These are phyloP conservation scores for Nicotiana tomentosiformis DNA, from an alignment of 257 asterid species.

Conservation along the genomic window DNA sequence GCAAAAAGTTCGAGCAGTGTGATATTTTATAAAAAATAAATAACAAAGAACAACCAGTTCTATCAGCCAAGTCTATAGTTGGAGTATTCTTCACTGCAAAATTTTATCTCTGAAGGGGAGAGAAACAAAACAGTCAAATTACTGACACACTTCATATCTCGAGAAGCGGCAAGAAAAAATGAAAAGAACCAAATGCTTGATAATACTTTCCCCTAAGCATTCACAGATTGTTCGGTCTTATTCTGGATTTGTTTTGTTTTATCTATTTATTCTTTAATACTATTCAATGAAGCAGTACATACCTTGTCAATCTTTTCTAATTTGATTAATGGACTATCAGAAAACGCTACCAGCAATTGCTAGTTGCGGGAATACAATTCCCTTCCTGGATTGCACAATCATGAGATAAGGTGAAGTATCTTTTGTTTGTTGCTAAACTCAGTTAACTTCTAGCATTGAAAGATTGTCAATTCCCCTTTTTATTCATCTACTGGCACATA, in stretches of 20 bases:
- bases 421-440: background rate
- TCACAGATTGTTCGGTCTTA: background rate
- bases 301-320: constrained; percentile 59
- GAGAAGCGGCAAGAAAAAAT: background rate
- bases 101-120: background rate
- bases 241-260: background rate
- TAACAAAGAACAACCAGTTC: background rate
- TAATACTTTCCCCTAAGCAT: background rate
- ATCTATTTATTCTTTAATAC: background rate
- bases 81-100: background rate
- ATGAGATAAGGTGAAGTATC: background rate
- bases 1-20: background rate
- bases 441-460: background rate
- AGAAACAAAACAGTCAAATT: background rate
- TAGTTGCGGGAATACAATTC: constrained; percentile 73
- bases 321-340: constrained; percentile 59
- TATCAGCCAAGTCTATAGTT: background rate
- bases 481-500: background rate
- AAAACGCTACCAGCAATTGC: constrained; percentile 77
- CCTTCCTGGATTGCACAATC: constrained; percentile 44
- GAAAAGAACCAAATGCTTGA: background rate
- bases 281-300: constrained; percentile 13
- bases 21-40: background rate
- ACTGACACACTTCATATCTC: background rate
- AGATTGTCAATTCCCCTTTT: background rate